phyloP scores from a whole-genome alignment of 805 yeast species.

The Kluyveromyces siamensis region DNA sequence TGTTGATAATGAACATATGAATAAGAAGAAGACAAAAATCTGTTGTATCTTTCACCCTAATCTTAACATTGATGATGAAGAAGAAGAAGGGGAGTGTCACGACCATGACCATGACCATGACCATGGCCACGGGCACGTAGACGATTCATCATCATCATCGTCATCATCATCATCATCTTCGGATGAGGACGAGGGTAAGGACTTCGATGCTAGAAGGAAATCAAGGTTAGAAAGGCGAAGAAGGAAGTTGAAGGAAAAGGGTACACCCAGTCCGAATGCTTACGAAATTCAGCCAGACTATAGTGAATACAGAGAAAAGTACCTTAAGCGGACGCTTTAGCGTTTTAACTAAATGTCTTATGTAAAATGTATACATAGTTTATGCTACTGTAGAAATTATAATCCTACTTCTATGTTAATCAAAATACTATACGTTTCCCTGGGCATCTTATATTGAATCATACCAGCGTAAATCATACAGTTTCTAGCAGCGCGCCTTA shows the following conservation, averaged over 20 bases:
- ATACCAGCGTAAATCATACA: constrained; percentile 94
- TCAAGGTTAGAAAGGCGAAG: constrained; percentile 29
- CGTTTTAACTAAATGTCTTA: neutral
- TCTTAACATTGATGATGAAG: constrained; percentile 43
- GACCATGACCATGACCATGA: constrained; percentile 13
- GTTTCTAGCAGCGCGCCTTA: constrained; percentile 63
- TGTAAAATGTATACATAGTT: neutral
- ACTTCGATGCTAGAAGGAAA: constrained; percentile 26
- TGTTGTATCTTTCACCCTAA: constrained; percentile 85
- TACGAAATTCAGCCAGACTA: constrained; percentile 81
- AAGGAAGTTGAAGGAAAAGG: constrained; percentile 18
- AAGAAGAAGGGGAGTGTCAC: constrained; percentile 24
- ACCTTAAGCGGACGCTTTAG: constrained; percentile 3
- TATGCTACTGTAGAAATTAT: constrained; percentile 5
- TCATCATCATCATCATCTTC: constrained; percentile 34
- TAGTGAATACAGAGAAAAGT: constrained; percentile 16
- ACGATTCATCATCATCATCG: constrained; percentile 10
- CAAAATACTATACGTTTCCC: constrained; percentile 64
- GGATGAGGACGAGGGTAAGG: constrained; percentile 29
- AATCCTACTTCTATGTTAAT: constrained; percentile 49
- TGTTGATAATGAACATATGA: constrained; percentile 82
- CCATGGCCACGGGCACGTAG: neutral
- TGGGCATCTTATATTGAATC: constrained; percentile 87
- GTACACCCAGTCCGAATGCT: constrained; percentile 57
- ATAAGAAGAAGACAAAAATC: constrained; percentile 84